These are phyloP conservation scores for Gigaspora rosea DNA, from an alignment of 192 early-diverging fungal genomes.

Conservation along the genomic window DNA sequence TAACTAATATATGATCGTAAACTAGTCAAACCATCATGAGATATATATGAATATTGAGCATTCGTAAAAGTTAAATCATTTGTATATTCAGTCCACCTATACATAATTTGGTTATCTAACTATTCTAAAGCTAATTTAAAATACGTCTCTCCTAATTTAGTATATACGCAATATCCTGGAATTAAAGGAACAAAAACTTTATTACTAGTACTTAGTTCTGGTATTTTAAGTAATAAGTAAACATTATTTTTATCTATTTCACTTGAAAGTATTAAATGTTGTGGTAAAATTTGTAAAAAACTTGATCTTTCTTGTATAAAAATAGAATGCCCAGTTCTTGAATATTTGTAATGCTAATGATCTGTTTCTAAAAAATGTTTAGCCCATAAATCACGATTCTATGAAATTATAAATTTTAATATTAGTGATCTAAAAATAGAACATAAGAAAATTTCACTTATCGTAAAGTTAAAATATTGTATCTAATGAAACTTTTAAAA, in stretches of 20 bases:
- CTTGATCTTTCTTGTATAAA: too few relatives aligned
- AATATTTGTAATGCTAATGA: background rate
- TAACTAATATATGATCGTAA: background rate
- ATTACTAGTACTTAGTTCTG: too few relatives aligned
- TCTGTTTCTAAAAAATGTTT: background rate
- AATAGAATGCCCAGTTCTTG: background rate
- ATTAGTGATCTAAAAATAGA: background rate
- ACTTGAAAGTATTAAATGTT: too few relatives aligned
- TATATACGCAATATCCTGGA: background rate
- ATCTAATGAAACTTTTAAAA: background rate
- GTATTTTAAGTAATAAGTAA: too few relatives aligned
- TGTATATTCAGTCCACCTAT: slow-evolving; percentile 3
- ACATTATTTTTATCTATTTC: too few relatives aligned
- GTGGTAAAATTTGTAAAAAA: too few relatives aligned
- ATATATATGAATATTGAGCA: background rate
- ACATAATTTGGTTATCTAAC: background rate
- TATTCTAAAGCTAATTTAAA: too few relatives aligned
- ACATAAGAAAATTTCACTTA: background rate
- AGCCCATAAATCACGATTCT: background rate
- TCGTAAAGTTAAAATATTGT: too few relatives aligned
- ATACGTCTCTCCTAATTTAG: background rate
- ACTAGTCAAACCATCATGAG: background rate
- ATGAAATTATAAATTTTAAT: background rate
- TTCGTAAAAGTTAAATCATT: slow-evolving; percentile 9
- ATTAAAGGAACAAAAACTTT: slow-evolving; percentile 26